phyloP scores from a whole-genome alignment of 1,284 basidiomycete genomes.

The Xerocomus cyaneibrunnescens region DNA sequence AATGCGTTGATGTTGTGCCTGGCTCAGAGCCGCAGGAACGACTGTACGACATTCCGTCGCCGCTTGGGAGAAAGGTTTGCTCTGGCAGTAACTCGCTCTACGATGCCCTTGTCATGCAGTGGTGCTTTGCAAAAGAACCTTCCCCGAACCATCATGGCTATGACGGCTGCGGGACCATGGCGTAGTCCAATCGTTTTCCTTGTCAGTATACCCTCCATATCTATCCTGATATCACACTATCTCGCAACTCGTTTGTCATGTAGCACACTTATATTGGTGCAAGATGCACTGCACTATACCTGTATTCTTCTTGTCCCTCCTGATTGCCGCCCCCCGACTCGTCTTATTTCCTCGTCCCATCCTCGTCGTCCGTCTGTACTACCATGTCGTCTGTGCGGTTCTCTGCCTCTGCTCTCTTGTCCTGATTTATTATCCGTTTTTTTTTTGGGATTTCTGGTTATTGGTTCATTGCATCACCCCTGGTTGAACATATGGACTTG shows the following conservation, averaged over 20 bases:
- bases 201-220: neutral
- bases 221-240: conserved; percentile 4
- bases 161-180: conserved; percentile 19
- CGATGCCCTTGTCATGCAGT: conserved; percentile 61
- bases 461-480: too few species aligned
- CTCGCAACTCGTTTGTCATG: neutral
- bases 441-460: too few species aligned
- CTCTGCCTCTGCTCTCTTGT: too few species aligned
- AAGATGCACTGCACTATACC: neutral
- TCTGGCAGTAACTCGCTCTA: conserved; percentile 43
- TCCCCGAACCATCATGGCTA: conserved; percentile 10
- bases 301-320: conserved; percentile 2
- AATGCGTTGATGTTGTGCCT: neutral
- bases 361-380: neutral
- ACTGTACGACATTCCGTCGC: neutral
- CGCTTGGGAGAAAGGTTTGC: neutral
- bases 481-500: too few species aligned
- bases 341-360: neutral
- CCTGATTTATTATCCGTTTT: too few species aligned
- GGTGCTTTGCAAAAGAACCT: conserved; percentile 63
- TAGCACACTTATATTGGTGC: neutral
- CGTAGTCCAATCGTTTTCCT: conserved; percentile 8
- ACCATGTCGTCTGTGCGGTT: too few species aligned
- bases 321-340: neutral
- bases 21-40: neutral